phyloP scores from a whole-genome alignment of 495 filamentous ascomycete genomes.

The Thermothielavioides terrestris region DNA sequence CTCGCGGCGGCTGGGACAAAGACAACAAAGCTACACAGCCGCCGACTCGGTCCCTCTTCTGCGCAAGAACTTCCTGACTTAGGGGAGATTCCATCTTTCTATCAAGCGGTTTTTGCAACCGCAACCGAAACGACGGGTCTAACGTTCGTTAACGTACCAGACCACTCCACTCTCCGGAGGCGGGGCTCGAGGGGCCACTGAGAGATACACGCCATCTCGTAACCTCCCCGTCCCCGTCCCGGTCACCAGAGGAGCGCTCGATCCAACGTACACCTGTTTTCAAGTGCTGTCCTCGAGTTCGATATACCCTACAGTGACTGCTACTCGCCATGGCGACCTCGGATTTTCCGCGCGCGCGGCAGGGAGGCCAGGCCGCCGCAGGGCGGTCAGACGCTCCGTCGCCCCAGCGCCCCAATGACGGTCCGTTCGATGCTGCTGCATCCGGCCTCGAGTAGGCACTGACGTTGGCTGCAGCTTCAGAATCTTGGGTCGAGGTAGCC shows the following conservation, averaged over 20 bases:
- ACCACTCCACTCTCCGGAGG: constrained; percentile 9
- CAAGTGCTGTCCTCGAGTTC: neutral
- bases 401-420: constrained; percentile 26
- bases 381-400: constrained; percentile 13
- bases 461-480: constrained; percentile 48
- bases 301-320: neutral
- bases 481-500: constrained; percentile 94
- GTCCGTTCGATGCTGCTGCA: constrained; percentile 18
- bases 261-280: neutral
- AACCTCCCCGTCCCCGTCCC: no score
- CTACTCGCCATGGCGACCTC: constrained; percentile 13
- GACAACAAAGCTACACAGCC: constrained; percentile 4
- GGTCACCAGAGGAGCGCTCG: neutral
- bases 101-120: no score
- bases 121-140: no score
- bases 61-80: neutral
- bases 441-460: neutral
- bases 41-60: neutral
- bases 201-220: neutral
- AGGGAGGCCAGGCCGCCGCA: constrained; percentile 2
- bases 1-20: neutral
- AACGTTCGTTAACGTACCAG: no score
- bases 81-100: neutral
- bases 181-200: constrained; percentile 3
- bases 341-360: constrained; percentile 12